phyloP scores from a whole-genome alignment of 805 yeast genomes.

The Cyberlindnera subsufficiens region DNA sequence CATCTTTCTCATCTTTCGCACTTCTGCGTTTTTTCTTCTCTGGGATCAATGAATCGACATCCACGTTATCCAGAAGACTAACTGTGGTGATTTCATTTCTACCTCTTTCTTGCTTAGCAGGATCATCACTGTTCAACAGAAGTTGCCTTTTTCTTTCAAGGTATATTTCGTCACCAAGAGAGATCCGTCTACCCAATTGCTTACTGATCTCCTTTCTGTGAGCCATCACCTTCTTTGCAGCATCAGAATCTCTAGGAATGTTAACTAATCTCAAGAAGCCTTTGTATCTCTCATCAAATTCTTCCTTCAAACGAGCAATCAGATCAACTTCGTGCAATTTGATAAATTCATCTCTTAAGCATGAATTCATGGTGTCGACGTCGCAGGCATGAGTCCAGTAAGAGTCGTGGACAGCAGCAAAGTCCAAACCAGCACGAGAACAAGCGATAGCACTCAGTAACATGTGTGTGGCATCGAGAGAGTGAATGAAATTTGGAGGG shows the following conservation, averaged over 20 bases:
- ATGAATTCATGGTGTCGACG: slow-evolving; percentile 62
- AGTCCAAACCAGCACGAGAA: slow-evolving; percentile 54
- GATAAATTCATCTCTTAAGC: slow-evolving; percentile 75
- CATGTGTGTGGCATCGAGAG: slow-evolving; percentile 97
- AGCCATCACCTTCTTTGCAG: slow-evolving; percentile 43
- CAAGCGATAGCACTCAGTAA: slow-evolving; percentile 79
- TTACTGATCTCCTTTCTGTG: slow-evolving; percentile 44
- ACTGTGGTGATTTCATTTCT: slow-evolving; percentile 62
- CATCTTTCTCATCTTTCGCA: slow-evolving; percentile 1
- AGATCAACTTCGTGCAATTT: slow-evolving; percentile 69
- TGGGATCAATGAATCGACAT: slow-evolving; percentile 9
- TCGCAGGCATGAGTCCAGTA: slow-evolving; percentile 96
- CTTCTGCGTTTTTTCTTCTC: slow-evolving; percentile 4
- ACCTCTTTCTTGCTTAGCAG: slow-evolving; percentile 43
- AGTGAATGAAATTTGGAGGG: slow-evolving; percentile 94
- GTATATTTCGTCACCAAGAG: slow-evolving; percentile 67
- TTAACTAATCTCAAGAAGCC: slow-evolving; percentile 58
- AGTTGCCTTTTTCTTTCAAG: slow-evolving; percentile 61
- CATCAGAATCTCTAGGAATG: slow-evolving; percentile 45
- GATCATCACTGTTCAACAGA: slow-evolving; percentile 46
- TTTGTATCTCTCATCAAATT: slow-evolving; percentile 75
- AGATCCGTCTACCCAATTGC: slow-evolving; percentile 45
- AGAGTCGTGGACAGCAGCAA: slow-evolving; percentile 96
- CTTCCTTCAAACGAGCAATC: slow-evolving; percentile 63
- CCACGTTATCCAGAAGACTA: slow-evolving; percentile 36